phyloP scores from a whole-genome alignment of 345 rosid genomes.

The Citrus hindsii region DNA sequence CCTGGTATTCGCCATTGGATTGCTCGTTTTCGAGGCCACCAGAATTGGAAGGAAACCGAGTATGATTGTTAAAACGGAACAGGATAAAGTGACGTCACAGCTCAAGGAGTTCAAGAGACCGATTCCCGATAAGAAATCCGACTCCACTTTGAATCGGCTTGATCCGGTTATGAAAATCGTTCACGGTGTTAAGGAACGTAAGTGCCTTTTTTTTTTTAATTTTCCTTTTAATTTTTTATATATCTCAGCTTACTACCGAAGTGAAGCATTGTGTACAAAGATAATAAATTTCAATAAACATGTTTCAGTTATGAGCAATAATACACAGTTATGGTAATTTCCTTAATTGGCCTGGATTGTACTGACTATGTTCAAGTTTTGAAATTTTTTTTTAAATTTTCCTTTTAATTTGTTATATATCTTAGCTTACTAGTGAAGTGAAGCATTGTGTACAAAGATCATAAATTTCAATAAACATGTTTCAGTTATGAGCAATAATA shows the following conservation, averaged over 20 bases:
- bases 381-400: neutral
- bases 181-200: conserved; percentile 48
- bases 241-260: neutral
- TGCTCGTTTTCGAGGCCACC: conserved; percentile 63
- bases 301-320: neutral
- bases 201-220: conserved; percentile 12
- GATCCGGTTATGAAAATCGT: conserved; percentile 48
- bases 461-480: neutral
- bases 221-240: neutral
- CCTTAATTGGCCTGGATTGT: neutral
- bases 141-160: conserved; percentile 48
- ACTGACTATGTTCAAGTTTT: neutral
- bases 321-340: neutral
- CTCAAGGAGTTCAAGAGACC: conserved; percentile 1
- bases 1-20: conserved; percentile 44
- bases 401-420: neutral
- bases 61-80: conserved; percentile 12
- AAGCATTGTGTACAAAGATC: neutral
- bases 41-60: conserved; percentile 45
- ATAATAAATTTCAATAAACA: neutral
- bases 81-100: neutral
- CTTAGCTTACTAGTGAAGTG: neutral
- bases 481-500: neutral
- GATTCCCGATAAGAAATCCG: conserved; percentile 22
- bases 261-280: neutral